These are phyloP conservation scores for Fonsecaea multimorphosa DNA, from an alignment of 2,329 filamentous ascomycete species.

Conservation along the genomic window DNA sequence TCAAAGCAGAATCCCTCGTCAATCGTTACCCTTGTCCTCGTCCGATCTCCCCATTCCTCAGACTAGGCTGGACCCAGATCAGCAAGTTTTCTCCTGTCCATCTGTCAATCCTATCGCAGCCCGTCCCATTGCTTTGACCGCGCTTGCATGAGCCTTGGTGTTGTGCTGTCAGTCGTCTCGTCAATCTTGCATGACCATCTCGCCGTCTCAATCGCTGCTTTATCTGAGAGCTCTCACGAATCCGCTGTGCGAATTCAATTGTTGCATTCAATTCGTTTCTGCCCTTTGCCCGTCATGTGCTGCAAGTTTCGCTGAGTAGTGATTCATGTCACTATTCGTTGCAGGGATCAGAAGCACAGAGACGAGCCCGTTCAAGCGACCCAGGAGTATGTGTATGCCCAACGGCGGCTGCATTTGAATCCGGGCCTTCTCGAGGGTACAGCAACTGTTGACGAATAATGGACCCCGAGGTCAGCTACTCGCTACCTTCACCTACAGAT, in stretches of 20 bases:
- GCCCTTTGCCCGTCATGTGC: constrained; percentile 6
- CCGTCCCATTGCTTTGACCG: constrained; percentile 12
- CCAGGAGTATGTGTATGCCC: constrained; percentile 23
- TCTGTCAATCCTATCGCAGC: constrained; percentile 22
- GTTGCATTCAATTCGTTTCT: not conserved
- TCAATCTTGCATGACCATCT: constrained; percentile 17
- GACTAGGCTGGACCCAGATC: constrained; percentile 18
- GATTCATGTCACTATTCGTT: constrained; percentile 7
- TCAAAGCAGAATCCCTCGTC: constrained; percentile 13
- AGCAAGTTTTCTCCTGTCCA: constrained; percentile 28
- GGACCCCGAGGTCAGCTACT: constrained; percentile 54
- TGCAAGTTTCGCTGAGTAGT: not conserved
- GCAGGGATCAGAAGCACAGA: not conserved
- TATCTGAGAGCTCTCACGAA: not conserved
- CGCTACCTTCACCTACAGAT: constrained; percentile 72
- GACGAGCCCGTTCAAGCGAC: not conserved
- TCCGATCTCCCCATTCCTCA: not conserved
- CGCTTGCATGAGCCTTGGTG: constrained; percentile 20
- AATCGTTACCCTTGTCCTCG: constrained; percentile 5
- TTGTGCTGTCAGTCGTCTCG: constrained; percentile 19
- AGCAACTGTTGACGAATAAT: constrained; percentile 23
- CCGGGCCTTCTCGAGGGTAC: constrained; percentile 21
- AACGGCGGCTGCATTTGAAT: not conserved
- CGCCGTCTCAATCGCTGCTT: constrained; percentile 2
- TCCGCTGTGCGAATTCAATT: not conserved